Evolutionary conservation across 202 grass and related monocot genomes (phyloP).

Genomic region (Panicum hallii): DNA sequence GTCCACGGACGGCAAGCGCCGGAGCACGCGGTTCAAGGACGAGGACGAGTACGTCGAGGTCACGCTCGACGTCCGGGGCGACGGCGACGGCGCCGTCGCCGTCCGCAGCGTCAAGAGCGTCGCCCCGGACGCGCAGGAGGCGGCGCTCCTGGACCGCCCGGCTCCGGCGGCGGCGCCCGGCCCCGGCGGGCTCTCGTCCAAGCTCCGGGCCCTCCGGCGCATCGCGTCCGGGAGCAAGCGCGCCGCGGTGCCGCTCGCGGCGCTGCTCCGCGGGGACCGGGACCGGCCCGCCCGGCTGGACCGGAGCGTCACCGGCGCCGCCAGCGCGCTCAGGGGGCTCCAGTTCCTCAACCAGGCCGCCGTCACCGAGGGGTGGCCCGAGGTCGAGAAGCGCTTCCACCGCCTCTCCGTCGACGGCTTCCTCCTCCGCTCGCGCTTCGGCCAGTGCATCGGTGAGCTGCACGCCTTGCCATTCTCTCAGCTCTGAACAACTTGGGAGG

Average conservation of each 20-base stretch:
- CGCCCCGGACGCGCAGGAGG: conserved; percentile 28
- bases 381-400: conserved; percentile 78
- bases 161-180: background rate
- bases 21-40: conserved; percentile 73
- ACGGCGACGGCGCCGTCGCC: conserved; percentile 39
- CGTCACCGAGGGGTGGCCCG: conserved; percentile 72
- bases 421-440: conserved; percentile 78
- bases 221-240: conserved; percentile 41
- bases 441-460: conserved; percentile 80
- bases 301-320: conserved; percentile 67
- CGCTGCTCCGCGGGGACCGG: background rate
- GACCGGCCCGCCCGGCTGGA: conserved; percentile 44
- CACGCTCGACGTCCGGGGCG: conserved; percentile 62
- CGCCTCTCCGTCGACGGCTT: conserved; percentile 76
- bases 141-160: conserved; percentile 37
- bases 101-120: conserved; percentile 44
- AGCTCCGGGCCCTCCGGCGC: conserved; percentile 61
- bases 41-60: conserved; percentile 82
- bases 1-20: conserved; percentile 40
- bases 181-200: conserved; percentile 56
- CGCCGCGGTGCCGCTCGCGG: background rate
- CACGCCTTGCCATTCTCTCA: background rate
- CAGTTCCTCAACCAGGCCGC: conserved; percentile 80
- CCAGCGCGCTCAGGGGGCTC: conserved; percentile 67
- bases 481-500: background rate